Conservation (phyloP, 2,329 filamentous ascomycete genomes). For the Pestalotiopsis fici region DNA sequence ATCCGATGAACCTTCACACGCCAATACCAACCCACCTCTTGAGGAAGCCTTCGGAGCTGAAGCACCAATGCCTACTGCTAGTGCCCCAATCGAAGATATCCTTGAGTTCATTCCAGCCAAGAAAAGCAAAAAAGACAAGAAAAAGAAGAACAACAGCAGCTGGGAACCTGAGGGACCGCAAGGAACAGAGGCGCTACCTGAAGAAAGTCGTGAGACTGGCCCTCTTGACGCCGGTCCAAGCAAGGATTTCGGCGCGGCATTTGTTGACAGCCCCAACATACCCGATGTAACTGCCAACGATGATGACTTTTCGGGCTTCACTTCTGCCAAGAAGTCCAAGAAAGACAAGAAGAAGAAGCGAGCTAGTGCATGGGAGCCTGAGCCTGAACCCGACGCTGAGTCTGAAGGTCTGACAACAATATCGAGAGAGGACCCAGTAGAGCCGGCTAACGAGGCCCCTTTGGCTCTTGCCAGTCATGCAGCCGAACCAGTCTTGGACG, state of each 20-base stretch:
- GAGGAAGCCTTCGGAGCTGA: neutral
- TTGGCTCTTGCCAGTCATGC: neutral
- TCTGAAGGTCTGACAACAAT: neutral
- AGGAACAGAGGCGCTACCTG: conserved; percentile 8
- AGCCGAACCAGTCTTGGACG: neutral
- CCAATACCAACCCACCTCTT: neutral
- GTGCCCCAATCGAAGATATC: conserved; percentile 9
- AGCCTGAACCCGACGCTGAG: conserved; percentile 14
- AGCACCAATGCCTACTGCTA: neutral
- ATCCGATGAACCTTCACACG: neutral
- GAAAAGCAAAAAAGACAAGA: conserved; percentile 36
- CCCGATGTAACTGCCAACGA: conserved; percentile 11
- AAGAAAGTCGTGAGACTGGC: neutral
- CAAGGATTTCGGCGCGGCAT: conserved; percentile 12
- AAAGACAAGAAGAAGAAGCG: conserved; percentile 34
- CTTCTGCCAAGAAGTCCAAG: conserved; percentile 29
- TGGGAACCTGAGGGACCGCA: conserved; percentile 12
- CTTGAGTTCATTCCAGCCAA: conserved; percentile 22
- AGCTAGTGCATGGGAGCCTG: conserved; percentile 12
- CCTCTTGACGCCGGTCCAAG: neutral
- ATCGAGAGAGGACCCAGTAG: neutral
- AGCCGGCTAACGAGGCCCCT: neutral
- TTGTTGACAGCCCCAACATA: neutral
- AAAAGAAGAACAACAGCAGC: conserved; percentile 23
- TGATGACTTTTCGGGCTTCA: conserved; percentile 17